Percentiles rank a stretch among this genome's conserved stretches.
phyloP scores from a whole-genome alignment of 2,329 filamentous ascomycete genomes.

The Trichoderma atroviride region DNA sequence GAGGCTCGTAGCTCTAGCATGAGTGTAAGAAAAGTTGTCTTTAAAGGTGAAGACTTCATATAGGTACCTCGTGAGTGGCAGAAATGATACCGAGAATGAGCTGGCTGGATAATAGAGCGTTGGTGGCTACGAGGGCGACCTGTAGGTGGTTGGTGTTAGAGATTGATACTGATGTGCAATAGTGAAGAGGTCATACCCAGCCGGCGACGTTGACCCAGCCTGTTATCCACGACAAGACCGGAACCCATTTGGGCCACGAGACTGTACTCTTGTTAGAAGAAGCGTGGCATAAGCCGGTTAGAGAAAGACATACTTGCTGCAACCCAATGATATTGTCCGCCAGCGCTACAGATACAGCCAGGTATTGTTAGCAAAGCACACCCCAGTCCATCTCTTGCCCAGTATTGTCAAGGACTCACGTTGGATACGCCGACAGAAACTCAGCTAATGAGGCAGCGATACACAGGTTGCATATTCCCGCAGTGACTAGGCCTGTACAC shows the following conservation, averaged over 20 bases:
- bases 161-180: neutral
- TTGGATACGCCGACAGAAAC: conserved; percentile 65
- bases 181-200: conserved; percentile 47
- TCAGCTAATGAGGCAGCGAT: conserved; percentile 69
- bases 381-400: neutral
- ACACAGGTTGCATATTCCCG: conserved; percentile 41
- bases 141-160: neutral
- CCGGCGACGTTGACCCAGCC: conserved; percentile 69
- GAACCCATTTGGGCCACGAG: conserved; percentile 34
- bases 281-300: neutral
- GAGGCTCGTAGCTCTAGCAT: conserved; percentile 49
- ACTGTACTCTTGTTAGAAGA: conserved; percentile 18
- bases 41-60: neutral
- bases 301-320: conserved; percentile 41
- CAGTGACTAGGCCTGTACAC: conserved; percentile 36
- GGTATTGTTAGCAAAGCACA: neutral
- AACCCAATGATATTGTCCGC: conserved; percentile 72
- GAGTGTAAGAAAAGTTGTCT: neutral
- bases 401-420: conserved; percentile 30
- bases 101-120: conserved; percentile 66
- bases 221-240: conserved; percentile 39
- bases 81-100: conserved; percentile 68
- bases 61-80: conserved; percentile 52
- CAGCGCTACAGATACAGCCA: conserved; percentile 39
- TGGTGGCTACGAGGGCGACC: conserved; percentile 67